Conservation (phyloP, 148 eudicot genomes). For the Beta vulgaris region DNA sequence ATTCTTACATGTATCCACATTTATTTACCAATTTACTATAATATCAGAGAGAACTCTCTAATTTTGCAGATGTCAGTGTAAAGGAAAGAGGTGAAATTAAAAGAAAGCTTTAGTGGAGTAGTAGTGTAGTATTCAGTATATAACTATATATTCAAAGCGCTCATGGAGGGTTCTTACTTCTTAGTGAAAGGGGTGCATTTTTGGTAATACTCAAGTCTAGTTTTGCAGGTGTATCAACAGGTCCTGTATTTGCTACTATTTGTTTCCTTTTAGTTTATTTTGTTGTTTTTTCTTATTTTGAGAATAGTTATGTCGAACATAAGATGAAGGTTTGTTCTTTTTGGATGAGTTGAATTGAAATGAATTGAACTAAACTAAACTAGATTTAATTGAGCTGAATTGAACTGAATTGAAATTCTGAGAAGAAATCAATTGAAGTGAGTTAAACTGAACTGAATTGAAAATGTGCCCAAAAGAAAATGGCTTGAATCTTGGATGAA, state of each 20-base stretch:
- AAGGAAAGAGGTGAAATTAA: neutral
- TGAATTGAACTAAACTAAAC: no score
- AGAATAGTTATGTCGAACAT: neutral
- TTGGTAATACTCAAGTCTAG: neutral
- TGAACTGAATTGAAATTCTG: no score
- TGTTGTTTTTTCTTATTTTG: neutral
- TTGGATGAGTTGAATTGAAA: no score
- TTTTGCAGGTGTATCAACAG: neutral
- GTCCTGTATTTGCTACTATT: neutral
- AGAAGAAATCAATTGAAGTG: no score
- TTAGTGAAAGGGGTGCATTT: neutral
- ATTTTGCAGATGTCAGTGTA: constrained; percentile 17
- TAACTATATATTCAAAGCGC: neutral
- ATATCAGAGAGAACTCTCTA: constrained; percentile 10
- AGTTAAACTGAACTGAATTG: no score
- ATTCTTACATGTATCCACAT: constrained; percentile 15
- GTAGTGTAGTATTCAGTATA: neutral
- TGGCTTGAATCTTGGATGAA: no score
- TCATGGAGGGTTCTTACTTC: neutral
- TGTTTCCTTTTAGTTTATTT: neutral
- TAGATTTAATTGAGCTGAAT: no score
- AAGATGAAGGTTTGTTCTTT: no score
- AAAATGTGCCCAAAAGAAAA: no score
- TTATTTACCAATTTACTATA: constrained; percentile 11
- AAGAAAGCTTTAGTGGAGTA: neutral